phyloP scores from a whole-genome alignment of 2,329 filamentous ascomycete genomes.

The Neonectria magnoliae region DNA sequence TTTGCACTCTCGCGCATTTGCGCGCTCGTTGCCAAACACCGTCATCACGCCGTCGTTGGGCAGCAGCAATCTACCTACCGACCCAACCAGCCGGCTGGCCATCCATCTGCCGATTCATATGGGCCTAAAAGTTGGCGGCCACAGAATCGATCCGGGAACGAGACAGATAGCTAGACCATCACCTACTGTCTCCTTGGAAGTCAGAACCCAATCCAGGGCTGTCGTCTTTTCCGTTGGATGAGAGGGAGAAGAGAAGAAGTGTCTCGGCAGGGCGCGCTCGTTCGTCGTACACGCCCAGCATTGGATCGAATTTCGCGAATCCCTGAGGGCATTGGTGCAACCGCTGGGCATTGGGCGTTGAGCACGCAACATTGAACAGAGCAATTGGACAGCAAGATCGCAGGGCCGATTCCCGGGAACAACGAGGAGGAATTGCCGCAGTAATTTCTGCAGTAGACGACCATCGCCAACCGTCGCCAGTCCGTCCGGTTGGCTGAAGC shows the following conservation, averaged over 20 bases:
- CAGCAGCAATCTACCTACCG: constrained; percentile 10
- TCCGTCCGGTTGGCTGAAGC: constrained; percentile 9
- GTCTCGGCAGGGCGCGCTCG: neutral
- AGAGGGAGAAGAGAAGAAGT: neutral
- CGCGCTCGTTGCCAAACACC: constrained; percentile 9
- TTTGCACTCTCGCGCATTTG: neutral
- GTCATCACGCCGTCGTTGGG: constrained; percentile 20
- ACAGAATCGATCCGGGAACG: neutral
- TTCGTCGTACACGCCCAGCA: neutral
- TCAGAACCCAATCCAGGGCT: neutral
- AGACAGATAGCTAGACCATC: neutral
- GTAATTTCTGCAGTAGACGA: constrained; percentile 3
- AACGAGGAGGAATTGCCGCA: constrained; percentile 11
- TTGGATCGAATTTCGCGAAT: neutral
- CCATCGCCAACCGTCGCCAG: neutral
- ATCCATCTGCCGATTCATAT: neutral
- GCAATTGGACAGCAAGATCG: neutral
- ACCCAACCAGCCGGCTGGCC: neutral
- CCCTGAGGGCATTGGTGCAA: no score
- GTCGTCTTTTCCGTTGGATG: neutral
- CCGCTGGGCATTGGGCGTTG: neutral
- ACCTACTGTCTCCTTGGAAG: neutral
- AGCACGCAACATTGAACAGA: neutral
- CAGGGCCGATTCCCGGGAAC: neutral
- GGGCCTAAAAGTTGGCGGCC: constrained; percentile 2